Base-by-base conservation (phyloP, 2,329 filamentous ascomycete species). In the Cytospora leucostoma region DNA sequence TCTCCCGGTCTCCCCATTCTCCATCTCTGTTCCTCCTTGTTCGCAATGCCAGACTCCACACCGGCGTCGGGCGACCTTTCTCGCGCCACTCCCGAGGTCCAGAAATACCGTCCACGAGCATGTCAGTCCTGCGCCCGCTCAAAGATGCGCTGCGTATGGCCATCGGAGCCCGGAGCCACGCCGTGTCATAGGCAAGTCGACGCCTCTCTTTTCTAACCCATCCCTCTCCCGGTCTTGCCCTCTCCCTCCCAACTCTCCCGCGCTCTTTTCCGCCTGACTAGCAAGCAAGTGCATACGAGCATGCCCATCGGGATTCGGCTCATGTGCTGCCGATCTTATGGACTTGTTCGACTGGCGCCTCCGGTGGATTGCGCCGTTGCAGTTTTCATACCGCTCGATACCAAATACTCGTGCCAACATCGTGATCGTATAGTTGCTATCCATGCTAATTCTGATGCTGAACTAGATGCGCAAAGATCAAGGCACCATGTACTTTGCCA, bases 381-480 rank as follows among this genome's bases (percentile, higher is more conserved):
- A 21, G n/a, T 21, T 8, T 12, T 21, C 44, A 47, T 47, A 4
- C n/a, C n/a, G 21, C 44, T 21, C n/a, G 12, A 21, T n/a, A 12
- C 44, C 44, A 47, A 4, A 47, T 21, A 47, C 10, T 10, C 40
- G 19, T 47, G n/a, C 8, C 21, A 17, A 12, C 5, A 21, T 4
- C 11, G 8, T 21, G n/a, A 11, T 47, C 6, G n/a, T 21, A 19
- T 11, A n/a, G 7, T 8, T 44, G 38, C 1, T 5, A 44, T 6
- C n/a, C 15, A 44, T n/a, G 21, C 44, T 47, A 10, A 47, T 19
- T 2, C 50, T 7, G 7, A 49, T 27, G 6, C 32, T 54, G 13
- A 19, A 7, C n/a, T 47, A 77, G 76, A 66, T 78, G 76, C 56
- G 64, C 66, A 21, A 72, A 75, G 2, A 74, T 76, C 71, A 71